Base-by-base conservation (phyloP, 306 rosid species). In the Rosa persica region DNA sequence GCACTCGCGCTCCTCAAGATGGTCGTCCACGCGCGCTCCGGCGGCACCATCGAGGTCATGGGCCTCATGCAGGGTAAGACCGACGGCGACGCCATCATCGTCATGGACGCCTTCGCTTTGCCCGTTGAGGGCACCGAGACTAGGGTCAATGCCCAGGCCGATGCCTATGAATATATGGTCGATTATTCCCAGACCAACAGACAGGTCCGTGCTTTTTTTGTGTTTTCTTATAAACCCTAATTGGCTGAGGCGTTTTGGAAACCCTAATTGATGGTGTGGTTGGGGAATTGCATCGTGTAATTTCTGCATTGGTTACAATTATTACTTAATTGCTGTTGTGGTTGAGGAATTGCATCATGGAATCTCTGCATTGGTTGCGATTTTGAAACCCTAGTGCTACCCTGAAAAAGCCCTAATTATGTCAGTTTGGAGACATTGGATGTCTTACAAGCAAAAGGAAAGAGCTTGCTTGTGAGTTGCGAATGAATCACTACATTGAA, bases 61-160 rank as follows among this genome's bases (percentile, higher is more conserved):
- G 99, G 99, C 16, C 96, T 96, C 36, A 96, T 96, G 99, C 99
- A 96, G 68, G 99, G 99, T 4, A 96, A 96, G 70, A 93, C 96
- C 47, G 94, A 93, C 60, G 92, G 93, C 5, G 99, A 96, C 39
- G 85, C 96, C 66, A 93, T 96, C 71, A 96, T 93, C 74, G 98
- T 96, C 55, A 93, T 93, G 96, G 99, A 96, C 65, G 97, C 99
- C 16, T 96, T 93, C 36, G 98, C 98, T 40, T 72, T 96, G 65
- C 99, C 98, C 1, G 99, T 96, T 9, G 98, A 96, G 81, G 98
- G 99, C 34, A 96, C 99, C 17, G 99, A 96, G 79, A 96, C 99
- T 44, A 90, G 99, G 82, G 99, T 96, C 75, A 96, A 96, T 76
- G 99, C 99, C n/a, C 98, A 93, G 86, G 99, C 96, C 12, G 98